Conservation (phyloP, 2,329 filamentous ascomycete genomes). For the Sordariomycetes sp. region DNA sequence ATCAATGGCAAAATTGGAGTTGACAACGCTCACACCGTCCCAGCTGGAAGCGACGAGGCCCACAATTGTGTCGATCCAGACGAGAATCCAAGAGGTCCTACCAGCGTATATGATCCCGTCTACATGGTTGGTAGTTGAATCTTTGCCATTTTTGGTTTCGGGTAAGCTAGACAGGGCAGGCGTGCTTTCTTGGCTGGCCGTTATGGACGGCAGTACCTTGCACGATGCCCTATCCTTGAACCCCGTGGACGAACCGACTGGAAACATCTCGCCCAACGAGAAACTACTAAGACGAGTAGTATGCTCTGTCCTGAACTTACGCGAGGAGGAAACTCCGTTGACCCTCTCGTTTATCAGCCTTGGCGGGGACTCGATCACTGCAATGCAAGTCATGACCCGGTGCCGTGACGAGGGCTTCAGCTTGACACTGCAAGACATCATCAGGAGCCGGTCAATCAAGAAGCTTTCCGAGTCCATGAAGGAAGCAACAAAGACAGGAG, state of each 20-base stretch:
- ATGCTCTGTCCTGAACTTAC: conserved; percentile 23
- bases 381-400: conserved; percentile 11
- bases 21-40: not conserved
- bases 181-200: not conserved
- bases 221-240: not conserved
- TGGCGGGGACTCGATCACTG: conserved; percentile 18
- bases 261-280: not conserved
- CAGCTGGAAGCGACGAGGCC: not conserved
- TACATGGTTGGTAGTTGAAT: not conserved
- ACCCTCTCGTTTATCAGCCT: conserved; percentile 16
- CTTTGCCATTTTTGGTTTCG: not conserved
- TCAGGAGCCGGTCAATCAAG: conserved; percentile 17
- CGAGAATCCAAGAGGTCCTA: not conserved
- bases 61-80: not conserved
- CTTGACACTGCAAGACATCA: conserved; percentile 13
- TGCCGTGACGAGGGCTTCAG: not conserved
- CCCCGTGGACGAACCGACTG: not conserved
- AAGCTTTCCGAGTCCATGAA: conserved; percentile 11
- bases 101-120: not conserved
- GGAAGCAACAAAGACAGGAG: not conserved
- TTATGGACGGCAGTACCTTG: not conserved
- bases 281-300: conserved; percentile 6
- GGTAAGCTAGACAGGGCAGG: not conserved
- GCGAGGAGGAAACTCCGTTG: not conserved
- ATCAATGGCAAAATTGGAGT: not conserved